Conservation (phyloP, 352 stramenopile species). For the Phytophthora europaea region DNA sequence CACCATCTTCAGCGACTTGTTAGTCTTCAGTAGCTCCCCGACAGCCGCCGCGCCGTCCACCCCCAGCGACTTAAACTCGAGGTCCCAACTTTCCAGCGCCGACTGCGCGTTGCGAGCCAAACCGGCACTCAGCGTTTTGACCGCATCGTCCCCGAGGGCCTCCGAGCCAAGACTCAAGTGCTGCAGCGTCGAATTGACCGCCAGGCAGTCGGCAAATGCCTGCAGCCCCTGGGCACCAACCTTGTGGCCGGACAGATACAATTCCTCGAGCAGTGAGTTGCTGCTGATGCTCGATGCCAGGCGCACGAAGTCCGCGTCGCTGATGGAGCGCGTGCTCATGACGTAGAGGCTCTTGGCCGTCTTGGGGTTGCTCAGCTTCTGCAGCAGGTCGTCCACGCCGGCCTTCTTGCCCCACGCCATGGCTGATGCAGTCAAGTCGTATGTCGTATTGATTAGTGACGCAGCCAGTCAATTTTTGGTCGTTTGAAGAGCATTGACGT, state of each 20-base stretch:
- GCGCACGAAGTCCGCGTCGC: slow-evolving; percentile 56
- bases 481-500: slow-evolving; percentile 9
- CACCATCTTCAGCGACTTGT: slow-evolving; percentile 56
- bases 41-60: slow-evolving; percentile 56
- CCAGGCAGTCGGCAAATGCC: slow-evolving; percentile 75
- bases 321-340: slow-evolving; percentile 75
- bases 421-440: slow-evolving; percentile 37
- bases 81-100: slow-evolving; percentile 67
- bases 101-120: slow-evolving; percentile 66
- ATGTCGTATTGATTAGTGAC: slow-evolving; percentile 6
- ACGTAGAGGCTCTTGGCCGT: slow-evolving; percentile 80
- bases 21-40: slow-evolving; percentile 60
- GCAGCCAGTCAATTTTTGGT: slow-evolving; percentile 29
- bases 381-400: slow-evolving; percentile 80
- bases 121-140: slow-evolving; percentile 56
- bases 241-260: slow-evolving; percentile 84
- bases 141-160: slow-evolving; percentile 59
- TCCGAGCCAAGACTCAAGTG: slow-evolving; percentile 77
- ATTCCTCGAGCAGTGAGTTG: slow-evolving; percentile 75
- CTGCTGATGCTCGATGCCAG: slow-evolving; percentile 62
- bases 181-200: slow-evolving; percentile 71
- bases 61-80: slow-evolving; percentile 78
- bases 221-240: slow-evolving; percentile 50
- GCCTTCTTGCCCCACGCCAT: slow-evolving; percentile 84
- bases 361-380: slow-evolving; percentile 67